A percentile compares a stretch with the other conserved stretches of the same genome.
These are phyloP conservation scores for Golovinomyces cichoracearum DNA, from an alignment of 2,329 filamentous ascomycete species.

Conservation along the genomic window DNA sequence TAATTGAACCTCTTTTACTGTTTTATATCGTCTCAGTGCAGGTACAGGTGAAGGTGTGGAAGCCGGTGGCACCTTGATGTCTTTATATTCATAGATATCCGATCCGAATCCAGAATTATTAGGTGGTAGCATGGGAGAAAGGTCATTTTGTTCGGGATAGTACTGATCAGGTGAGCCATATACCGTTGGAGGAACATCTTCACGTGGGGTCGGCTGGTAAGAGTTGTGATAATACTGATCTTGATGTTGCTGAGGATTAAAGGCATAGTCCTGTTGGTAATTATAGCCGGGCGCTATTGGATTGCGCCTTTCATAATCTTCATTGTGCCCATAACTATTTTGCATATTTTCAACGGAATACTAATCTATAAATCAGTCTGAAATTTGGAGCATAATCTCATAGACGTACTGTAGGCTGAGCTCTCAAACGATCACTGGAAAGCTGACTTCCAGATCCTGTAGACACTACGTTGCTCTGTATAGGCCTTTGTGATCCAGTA, in stretches of 20 bases:
- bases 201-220: constrained; percentile 34
- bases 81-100: constrained; percentile 24
- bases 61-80: constrained; percentile 18
- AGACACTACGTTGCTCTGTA: constrained; percentile 34
- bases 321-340: constrained; percentile 35
- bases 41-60: constrained; percentile 24
- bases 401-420: constrained; percentile 56
- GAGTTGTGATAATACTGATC: constrained; percentile 67
- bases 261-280: constrained; percentile 36
- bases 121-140: constrained; percentile 46
- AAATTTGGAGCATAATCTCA: neutral
- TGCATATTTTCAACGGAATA: constrained; percentile 46
- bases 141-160: constrained; percentile 33
- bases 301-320: constrained; percentile 29
- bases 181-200: constrained; percentile 12
- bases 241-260: constrained; percentile 66
- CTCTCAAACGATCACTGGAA: constrained; percentile 49
- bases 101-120: constrained; percentile 26
- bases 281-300: constrained; percentile 22
- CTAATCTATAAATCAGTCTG: constrained; percentile 16
- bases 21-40: constrained; percentile 74
- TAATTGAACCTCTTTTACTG: constrained; percentile 90
- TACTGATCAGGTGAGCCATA: constrained; percentile 8
- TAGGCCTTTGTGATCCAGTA: constrained; percentile 10
- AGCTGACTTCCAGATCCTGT: constrained; percentile 31